Conservation (phyloP, 352 stramenopile genomes). For the Pythium rishiriense region DNA sequence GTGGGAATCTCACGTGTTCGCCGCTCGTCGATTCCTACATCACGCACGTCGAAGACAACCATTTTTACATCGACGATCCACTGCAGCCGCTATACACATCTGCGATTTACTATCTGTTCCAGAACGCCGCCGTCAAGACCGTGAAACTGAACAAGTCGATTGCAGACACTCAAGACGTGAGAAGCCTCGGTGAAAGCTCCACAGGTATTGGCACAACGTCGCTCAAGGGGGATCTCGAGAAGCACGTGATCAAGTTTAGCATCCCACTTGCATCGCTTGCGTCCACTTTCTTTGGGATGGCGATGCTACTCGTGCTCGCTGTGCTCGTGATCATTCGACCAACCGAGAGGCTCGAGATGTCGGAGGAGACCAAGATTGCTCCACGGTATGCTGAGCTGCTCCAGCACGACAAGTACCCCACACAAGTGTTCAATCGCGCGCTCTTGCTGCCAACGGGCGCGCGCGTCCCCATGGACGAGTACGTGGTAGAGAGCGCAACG, state of each 20-base stretch:
- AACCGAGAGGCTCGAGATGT: conserved; percentile 33
- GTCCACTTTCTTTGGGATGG: conserved; percentile 43
- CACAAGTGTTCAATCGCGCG: conserved; percentile 35
- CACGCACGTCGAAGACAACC: conserved; percentile 40
- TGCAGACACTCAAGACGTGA: conserved; percentile 1
- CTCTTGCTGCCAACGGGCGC: conserved; percentile 29
- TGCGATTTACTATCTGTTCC: conserved; percentile 53
- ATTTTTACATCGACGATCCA: conserved; percentile 45
- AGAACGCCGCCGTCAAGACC: conserved; percentile 37
- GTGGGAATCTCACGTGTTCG: conserved; percentile 27
- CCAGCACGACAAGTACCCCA: conserved; percentile 18
- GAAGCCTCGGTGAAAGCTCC: too few relatives aligned
- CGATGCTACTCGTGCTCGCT: conserved; percentile 31
- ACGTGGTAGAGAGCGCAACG: conserved; percentile 41
- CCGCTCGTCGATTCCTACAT: conserved; percentile 48
- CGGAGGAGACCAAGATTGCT: conserved; percentile 20
- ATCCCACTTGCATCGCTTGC: conserved; percentile 34
- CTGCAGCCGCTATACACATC: conserved; percentile 49
- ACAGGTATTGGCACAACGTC: conserved; percentile 12
- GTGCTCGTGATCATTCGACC: conserved; percentile 35
- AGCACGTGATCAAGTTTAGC: conserved; percentile 23
- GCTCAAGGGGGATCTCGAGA: conserved; percentile 25
- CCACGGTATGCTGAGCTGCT: conserved; percentile 15
- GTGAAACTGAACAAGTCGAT: too few relatives aligned
- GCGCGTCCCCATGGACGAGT: conserved; percentile 38